A percentile compares a stretch with the other conserved stretches of the same genome.
phyloP scores from a whole-genome alignment of 768 basidiomycete genomes.

The Kwoniella heveanensis region DNA sequence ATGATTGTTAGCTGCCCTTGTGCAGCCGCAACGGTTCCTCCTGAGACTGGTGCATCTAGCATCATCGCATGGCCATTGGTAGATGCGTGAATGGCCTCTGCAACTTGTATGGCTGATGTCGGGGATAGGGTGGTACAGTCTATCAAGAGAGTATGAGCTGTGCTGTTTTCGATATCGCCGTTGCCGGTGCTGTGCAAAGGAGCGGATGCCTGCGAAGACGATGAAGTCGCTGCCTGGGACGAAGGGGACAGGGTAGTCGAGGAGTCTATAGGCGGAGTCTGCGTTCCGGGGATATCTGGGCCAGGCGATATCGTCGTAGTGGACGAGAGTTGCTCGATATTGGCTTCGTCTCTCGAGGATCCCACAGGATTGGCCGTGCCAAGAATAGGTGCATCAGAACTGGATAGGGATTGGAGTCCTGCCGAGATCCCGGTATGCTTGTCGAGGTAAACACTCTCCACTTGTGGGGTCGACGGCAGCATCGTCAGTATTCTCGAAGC shows the following conservation, averaged over 20 bases:
- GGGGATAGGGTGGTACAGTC: slow-evolving; percentile 92
- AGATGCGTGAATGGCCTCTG: slow-evolving; percentile 59
- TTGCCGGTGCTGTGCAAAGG: too few species aligned
- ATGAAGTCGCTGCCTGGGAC: background rate
- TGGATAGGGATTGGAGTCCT: slow-evolving; percentile 61
- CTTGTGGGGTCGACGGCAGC: slow-evolving; percentile 90
- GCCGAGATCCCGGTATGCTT: slow-evolving; percentile 66
- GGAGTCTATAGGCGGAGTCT: slow-evolving; percentile 9
- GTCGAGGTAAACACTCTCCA: slow-evolving; percentile 70
- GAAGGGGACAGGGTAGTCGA: slow-evolving; percentile 13
- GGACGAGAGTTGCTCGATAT: slow-evolving; percentile 11
- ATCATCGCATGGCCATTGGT: slow-evolving; percentile 66
- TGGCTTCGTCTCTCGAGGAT: background rate
- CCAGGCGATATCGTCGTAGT: slow-evolving; percentile 16
- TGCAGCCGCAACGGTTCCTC: slow-evolving; percentile 84
- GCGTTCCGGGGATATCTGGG: background rate
- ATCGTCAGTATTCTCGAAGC: slow-evolving; percentile 73
- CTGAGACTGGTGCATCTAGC: slow-evolving; percentile 93
- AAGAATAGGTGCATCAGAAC: too few species aligned
- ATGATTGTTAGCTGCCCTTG: slow-evolving; percentile 89
- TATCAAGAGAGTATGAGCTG: slow-evolving; percentile 66
- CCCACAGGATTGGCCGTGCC: too few species aligned
- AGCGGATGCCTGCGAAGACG: background rate
- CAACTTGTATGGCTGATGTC: slow-evolving; percentile 68
- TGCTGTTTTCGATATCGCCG: too few species aligned